A percentile compares a stretch with the other conserved stretches of the same genome.
phyloP scores from a whole-genome alignment of 2,329 filamentous ascomycete genomes.

The Aschersonia sp. region DNA sequence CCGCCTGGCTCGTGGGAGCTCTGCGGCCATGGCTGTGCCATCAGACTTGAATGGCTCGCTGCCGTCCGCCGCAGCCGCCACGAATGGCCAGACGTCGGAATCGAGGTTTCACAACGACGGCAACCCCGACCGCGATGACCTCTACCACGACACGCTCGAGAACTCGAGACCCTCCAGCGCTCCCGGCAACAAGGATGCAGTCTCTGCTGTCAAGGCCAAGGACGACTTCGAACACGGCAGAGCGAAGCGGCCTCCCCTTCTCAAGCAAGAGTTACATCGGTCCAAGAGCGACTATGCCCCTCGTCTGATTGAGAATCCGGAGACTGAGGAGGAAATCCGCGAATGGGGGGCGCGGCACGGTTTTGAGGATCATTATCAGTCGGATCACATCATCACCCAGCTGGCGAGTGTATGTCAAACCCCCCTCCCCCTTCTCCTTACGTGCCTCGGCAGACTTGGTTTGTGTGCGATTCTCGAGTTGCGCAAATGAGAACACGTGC shows the following conservation, averaged over 20 bases:
- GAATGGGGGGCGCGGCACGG: slow-evolving; percentile 61
- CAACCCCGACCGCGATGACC: slow-evolving; percentile 13
- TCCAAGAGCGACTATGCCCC: slow-evolving; percentile 42
- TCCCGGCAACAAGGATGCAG: slow-evolving; percentile 25
- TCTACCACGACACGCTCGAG: slow-evolving; percentile 11
- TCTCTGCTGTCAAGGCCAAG: slow-evolving; percentile 9
- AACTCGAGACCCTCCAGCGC: slow-evolving; percentile 30
- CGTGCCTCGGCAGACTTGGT: neutral
- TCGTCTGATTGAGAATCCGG: slow-evolving; percentile 24
- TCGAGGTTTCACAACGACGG: slow-evolving; percentile 15
- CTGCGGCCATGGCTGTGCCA: slow-evolving; percentile 17
- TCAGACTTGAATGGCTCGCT: slow-evolving; percentile 17
- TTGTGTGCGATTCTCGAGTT: slow-evolving; percentile 1
- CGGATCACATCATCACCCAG: slow-evolving; percentile 74
- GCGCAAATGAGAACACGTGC: slow-evolving; percentile 3
- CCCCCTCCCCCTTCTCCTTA: neutral
- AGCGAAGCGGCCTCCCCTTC: slow-evolving; percentile 17
- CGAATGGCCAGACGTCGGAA: slow-evolving; percentile 15
- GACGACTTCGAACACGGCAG: slow-evolving; percentile 21
- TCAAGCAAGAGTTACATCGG: slow-evolving; percentile 36
- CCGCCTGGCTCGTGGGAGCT: slow-evolving; percentile 9
- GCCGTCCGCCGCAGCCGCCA: slow-evolving; percentile 11
- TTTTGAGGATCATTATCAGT: slow-evolving; percentile 85
- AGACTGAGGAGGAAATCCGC: slow-evolving; percentile 28
- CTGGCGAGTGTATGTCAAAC: slow-evolving; percentile 54